phyloP scores from a whole-genome alignment of 192 early-diverging fungal genomes.

The Coemansia sp. region DNA sequence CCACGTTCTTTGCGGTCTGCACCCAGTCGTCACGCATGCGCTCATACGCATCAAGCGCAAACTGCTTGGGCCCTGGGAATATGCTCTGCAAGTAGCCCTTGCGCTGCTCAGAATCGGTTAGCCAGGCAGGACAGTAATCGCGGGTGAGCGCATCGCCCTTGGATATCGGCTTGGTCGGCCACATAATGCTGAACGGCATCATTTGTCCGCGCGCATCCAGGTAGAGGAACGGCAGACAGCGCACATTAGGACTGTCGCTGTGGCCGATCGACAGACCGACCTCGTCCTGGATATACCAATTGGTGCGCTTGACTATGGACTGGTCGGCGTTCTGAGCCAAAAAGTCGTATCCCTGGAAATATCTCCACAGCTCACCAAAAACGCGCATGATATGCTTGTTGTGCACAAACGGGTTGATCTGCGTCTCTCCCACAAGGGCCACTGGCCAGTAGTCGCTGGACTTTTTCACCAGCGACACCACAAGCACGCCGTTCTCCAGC shows the following conservation, averaged over 20 bases:
- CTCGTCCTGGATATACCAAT: conserved; percentile 58
- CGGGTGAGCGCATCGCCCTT: conserved; percentile 57
- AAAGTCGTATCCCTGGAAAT: conserved; percentile 50
- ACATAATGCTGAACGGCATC: conserved; percentile 65
- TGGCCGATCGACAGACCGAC: conserved; percentile 67
- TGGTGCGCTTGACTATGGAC: conserved; percentile 29
- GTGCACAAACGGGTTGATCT: conserved; percentile 24
- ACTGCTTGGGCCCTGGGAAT: conserved; percentile 37
- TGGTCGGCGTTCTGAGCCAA: conserved; percentile 25
- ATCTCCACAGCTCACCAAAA: conserved; percentile 41
- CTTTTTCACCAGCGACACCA: conserved; percentile 38
- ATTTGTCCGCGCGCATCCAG: conserved; percentile 53
- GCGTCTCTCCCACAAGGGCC: conserved; percentile 33
- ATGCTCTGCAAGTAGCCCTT: conserved; percentile 60
- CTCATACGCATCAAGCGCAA: conserved; percentile 34
- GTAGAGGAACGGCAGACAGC: conserved; percentile 66
- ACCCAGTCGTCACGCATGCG: conserved; percentile 19
- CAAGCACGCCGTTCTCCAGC: conserved; percentile 26
- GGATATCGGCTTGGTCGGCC: conserved; percentile 59
- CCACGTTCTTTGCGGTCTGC: conserved; percentile 19
- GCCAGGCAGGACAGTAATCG: conserved; percentile 62
- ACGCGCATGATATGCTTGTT: conserved; percentile 45
- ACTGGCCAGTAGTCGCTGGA: conserved; percentile 30
- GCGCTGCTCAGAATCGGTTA: conserved; percentile 51
- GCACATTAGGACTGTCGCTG: conserved; percentile 60